These are phyloP conservation scores for Neoscytalidium dimidiatum DNA, from an alignment of 2,329 filamentous ascomycete species.

Conservation along the genomic window DNA sequence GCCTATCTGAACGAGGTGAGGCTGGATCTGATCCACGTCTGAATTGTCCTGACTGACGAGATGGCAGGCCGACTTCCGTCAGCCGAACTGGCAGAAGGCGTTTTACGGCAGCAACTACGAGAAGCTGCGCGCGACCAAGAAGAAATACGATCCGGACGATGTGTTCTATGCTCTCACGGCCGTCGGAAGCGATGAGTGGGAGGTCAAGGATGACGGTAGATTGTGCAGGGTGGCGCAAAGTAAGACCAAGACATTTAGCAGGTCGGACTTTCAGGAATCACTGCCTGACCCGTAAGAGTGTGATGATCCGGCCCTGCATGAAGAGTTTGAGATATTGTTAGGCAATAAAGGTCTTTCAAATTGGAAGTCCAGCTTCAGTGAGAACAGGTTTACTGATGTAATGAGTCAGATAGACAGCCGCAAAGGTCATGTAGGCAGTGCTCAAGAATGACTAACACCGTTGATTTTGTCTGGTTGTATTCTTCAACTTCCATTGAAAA, in stretches of 20 bases:
- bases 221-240: slow-evolving; percentile 16
- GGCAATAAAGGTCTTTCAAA: too few species aligned
- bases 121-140: slow-evolving; percentile 26
- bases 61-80: slow-evolving; percentile 27
- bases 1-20: slow-evolving; percentile 26
- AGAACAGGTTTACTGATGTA: too few species aligned
- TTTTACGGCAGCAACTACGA: slow-evolving; percentile 32
- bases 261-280: not conserved
- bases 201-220: slow-evolving; percentile 23
- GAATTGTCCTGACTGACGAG: not conserved
- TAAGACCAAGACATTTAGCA: not conserved
- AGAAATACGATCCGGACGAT: slow-evolving; percentile 26
- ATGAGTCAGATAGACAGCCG: too few species aligned
- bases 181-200: slow-evolving; percentile 31
- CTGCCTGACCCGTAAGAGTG: not conserved
- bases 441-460: too few species aligned
- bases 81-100: slow-evolving; percentile 28
- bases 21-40: not conserved
- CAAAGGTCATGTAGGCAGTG: too few species aligned
- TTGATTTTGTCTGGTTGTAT: too few species aligned
- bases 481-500: too few species aligned
- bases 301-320: too few species aligned
- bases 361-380: too few species aligned
- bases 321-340: too few species aligned
- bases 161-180: slow-evolving; percentile 27